Evolutionary conservation across 2,329 filamentous ascomycete genomes (phyloP).

Genomic region (Teratosphaeria zuluensis): DNA sequence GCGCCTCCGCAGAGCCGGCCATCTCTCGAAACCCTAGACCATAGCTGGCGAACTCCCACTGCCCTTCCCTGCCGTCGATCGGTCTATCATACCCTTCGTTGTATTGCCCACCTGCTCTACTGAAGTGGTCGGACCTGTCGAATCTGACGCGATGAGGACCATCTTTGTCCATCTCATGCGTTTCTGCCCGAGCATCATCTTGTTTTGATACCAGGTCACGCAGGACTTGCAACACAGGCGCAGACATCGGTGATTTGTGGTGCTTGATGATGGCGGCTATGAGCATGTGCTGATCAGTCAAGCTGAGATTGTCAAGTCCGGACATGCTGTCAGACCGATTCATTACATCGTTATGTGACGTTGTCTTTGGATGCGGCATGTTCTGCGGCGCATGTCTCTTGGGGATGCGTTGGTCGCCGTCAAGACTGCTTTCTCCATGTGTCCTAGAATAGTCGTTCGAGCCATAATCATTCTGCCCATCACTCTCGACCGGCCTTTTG

Average conservation of each 20-base stretch:
- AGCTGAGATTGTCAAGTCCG: not conserved
- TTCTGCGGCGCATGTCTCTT: not conserved
- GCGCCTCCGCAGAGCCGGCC: not conserved
- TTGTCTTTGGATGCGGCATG: not conserved
- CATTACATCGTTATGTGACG: not conserved
- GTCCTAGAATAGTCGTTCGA: no score
- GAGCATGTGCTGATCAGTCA: not conserved
- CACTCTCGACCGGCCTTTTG: not conserved
- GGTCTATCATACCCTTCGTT: not conserved
- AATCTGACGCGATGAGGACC: not conserved
- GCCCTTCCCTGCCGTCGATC: not conserved
- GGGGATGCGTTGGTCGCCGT: not conserved
- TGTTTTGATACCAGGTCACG: not conserved
- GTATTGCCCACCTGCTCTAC: not conserved
- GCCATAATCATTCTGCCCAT: no score
- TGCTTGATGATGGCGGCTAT: not conserved
- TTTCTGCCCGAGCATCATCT: not conserved
- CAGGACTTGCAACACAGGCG: not conserved
- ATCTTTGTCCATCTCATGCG: not conserved
- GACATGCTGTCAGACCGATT: not conserved
- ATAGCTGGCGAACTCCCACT: not conserved
- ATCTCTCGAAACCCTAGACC: not conserved
- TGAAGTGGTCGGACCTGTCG: not conserved
- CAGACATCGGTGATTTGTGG: not conserved
- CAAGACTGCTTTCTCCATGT: not conserved